Base-by-base conservation (phyloP, 2,329 filamentous ascomycete species). In the Nothomitra cinnamomea region DNA sequence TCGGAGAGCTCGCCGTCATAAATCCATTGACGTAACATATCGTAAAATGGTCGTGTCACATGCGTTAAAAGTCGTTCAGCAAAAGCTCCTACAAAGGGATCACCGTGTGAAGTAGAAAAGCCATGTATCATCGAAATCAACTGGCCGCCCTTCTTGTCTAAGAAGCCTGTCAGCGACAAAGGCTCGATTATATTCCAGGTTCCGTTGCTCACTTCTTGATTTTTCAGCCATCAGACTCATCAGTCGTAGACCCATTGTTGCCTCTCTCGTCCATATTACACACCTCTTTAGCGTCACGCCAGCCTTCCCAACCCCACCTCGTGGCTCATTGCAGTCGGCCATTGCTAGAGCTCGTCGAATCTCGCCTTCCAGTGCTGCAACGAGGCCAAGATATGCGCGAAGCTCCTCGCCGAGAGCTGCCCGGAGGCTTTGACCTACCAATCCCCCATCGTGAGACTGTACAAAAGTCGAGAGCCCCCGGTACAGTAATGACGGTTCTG, bases 1-100 rank as follows among this genome's bases (percentile, higher is more conserved):
- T 98, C 92, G n/a, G 87, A 88, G 13, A 98, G 76, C 70, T 98
- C 94, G 56, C 92, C 92, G 62, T 98, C 90, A 63, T 98, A 98
- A 51, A 98, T 95, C 92, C 92, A 98, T 61, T 87, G 85, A 53
- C 88, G 81, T 53, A 98, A 73, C 72, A 98, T 95, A 61, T 94
- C 87, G 66, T 98, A 98, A 64, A 98, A 98, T 0, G 94, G 94
- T 15, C 85, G 77, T 1, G 92, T 95, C 53, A 98, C 85, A 61
- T 90, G 86, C 4, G 77, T 76, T 4, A 98, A 75, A 25, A 98
- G 74, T 22, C 90, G 80, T 66, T 96, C 90, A 0, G 92, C 92
- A 69, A 96, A 96, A 0, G 83, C 83, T 57, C 85, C 85, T 24
- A 98, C 92, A 59, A 95, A 89, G 0, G 92, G 92, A 60, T 98